Conservation (phyloP, 2,329 filamentous ascomycete species). For the Hymenoscyphus fraxineus region DNA sequence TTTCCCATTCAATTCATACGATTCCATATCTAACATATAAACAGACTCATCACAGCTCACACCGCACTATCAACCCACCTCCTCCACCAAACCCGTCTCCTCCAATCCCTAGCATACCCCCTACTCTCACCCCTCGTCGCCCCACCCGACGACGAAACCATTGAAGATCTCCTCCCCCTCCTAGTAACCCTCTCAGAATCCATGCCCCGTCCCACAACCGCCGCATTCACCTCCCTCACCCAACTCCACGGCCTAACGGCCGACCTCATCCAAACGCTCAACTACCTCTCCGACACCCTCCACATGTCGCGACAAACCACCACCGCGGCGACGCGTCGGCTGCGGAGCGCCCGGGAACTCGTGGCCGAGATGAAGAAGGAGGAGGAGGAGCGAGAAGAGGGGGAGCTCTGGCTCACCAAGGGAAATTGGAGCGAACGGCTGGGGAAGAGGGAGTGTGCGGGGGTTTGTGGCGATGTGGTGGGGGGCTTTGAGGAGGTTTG, state of each 20-base stretch:
- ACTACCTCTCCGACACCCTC: constrained; percentile 82
- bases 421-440: constrained; percentile 81
- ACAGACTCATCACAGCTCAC: constrained; percentile 70
- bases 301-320: constrained; percentile 93
- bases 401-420: constrained; percentile 73
- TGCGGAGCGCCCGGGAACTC: constrained; percentile 79
- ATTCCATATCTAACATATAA: not conserved
- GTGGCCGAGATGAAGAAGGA: constrained; percentile 82
- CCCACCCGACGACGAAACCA: constrained; percentile 58
- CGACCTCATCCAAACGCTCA: constrained; percentile 74
- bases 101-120: constrained; percentile 69
- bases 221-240: constrained; percentile 62
- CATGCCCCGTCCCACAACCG: constrained; percentile 62
- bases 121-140: constrained; percentile 66
- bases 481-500: constrained; percentile 90
- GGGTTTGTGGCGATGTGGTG: constrained; percentile 81
- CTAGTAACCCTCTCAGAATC: constrained; percentile 61
- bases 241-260: constrained; percentile 67
- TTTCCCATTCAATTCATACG: not conserved
- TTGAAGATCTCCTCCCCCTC: constrained; percentile 66
- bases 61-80: constrained; percentile 72
- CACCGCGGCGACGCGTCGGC: constrained; percentile 70
- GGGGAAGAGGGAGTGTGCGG: constrained; percentile 73
- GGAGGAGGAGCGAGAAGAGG: constrained; percentile 76
- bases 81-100: constrained; percentile 68